Percentiles rank a stretch among this genome's conserved stretches.
phyloP scores from a whole-genome alignment of 768 basidiomycete species.

The Lentinus brumalis region DNA sequence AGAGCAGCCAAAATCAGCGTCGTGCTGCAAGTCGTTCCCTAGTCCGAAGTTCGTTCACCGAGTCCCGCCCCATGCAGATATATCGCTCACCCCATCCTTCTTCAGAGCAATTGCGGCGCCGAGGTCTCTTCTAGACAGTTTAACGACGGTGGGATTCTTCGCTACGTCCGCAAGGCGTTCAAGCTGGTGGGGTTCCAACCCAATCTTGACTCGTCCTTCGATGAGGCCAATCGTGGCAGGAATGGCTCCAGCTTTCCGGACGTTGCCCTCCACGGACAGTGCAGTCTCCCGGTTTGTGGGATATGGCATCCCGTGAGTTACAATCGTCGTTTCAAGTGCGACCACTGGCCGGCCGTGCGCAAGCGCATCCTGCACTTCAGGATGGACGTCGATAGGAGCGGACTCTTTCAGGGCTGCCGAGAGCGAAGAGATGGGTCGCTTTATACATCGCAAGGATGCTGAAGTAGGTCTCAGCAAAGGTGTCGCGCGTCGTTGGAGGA shows the following conservation, averaged over 20 bases:
- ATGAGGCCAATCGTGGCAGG: conserved; percentile 93
- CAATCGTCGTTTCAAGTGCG: conserved; percentile 89
- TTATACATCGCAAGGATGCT: conserved; percentile 1
- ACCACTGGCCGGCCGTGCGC: conserved; percentile 68
- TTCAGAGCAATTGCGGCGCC: conserved; percentile 68
- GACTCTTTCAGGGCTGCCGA: conserved; percentile 24
- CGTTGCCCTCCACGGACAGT: conserved; percentile 67
- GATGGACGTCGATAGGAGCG: conserved; percentile 63
- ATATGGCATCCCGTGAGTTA: conserved; percentile 90
- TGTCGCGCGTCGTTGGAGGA: conserved; percentile 18
- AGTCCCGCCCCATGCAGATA: background rate
- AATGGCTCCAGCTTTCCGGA: conserved; percentile 72
- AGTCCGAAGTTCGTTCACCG: background rate
- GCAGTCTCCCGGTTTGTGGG: conserved; percentile 78
- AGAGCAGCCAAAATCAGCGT: conserved; percentile 75
- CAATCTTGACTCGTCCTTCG: conserved; percentile 83
- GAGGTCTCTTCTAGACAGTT: conserved; percentile 82
- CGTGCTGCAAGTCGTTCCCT: conserved; percentile 73
- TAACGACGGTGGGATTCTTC: conserved; percentile 45
- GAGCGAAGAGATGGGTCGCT: conserved; percentile 21
- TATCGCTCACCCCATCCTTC: conserved; percentile 52
- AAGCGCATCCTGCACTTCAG: conserved; percentile 85
- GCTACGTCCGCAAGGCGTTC: conserved; percentile 62
- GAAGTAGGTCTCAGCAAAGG: conserved; percentile 11
- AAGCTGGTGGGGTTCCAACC: conserved; percentile 66